Conservation (phyloP, 2,329 filamentous ascomycete species). For the Cladophialophora yegresii region DNA sequence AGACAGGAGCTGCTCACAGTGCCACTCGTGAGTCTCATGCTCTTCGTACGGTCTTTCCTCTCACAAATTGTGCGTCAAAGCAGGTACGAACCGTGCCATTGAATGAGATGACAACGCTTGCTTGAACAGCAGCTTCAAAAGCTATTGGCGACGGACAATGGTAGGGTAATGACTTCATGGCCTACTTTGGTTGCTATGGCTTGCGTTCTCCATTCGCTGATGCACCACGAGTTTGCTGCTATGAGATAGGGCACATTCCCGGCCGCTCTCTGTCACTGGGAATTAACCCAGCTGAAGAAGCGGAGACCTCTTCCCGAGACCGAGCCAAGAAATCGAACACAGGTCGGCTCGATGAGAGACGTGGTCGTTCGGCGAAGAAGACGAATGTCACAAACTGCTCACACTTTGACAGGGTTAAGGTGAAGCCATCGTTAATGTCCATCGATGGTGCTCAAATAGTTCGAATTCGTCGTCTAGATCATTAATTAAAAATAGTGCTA, state of each 20-base stretch:
- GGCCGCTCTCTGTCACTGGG: background rate
- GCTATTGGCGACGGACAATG: background rate
- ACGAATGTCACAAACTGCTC: background rate
- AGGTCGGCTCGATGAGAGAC: background rate
- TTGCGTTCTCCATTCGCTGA: background rate
- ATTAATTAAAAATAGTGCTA: slow-evolving; percentile 20
- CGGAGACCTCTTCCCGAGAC: background rate
- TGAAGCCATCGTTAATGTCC: background rate
- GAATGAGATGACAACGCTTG: background rate
- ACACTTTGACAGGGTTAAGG: background rate
- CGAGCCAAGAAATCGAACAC: background rate
- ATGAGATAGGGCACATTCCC: background rate
- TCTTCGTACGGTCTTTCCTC: background rate
- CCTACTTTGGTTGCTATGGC: no score
- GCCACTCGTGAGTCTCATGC: background rate
- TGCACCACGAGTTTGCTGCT: background rate
- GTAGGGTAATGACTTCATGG: background rate
- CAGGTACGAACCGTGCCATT: background rate
- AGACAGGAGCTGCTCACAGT: background rate
- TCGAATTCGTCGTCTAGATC: slow-evolving; percentile 12
- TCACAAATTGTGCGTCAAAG: slow-evolving; percentile 8
- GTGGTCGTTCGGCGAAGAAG: background rate
- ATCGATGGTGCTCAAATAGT: background rate
- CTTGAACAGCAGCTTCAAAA: background rate
- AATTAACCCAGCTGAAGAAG: background rate